Evolutionary conservation across 805 yeast species (phyloP), one percentile per base, ranked within the genome.

Genomic region (Wickerhamomyces subpelliculosus): DNA sequence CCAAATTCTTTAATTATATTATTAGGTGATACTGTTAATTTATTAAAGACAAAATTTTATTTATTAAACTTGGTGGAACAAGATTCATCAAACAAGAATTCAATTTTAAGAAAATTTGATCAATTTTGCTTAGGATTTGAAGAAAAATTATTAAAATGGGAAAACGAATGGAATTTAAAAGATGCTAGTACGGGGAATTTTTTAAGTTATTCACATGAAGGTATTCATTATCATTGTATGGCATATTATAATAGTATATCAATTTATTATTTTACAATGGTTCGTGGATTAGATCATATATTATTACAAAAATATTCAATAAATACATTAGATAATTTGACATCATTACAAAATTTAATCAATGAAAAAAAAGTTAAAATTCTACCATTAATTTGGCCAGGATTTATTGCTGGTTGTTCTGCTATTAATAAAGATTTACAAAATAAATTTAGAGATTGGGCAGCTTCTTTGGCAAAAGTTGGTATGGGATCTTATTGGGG

Each of bases 401-500:
- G 93, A 0, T 87, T 87, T 48, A 80, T 87, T 32, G 88, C 90
- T 1, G 95, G 94, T 0, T 81, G 93, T 51, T 87, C 84, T 44
- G 81, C 88, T 10, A 71, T 74, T 42, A 74, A 80, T 6, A 48
- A 58, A 1, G 67, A 65, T 26, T 58, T 80, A 27, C 90, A 84
- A 46, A 61, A 69, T 42, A 80, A 86, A 30, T 85, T 75, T 60
- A 79, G 76, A 51, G 65, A 68, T 41, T 86, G 95, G 94, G 65
- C 67, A 4, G 61, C 62, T 4, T 52, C 54, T n/a, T 51, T 70
- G 40, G 71, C 78, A 5, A 61, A 60, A 32, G 68, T 70, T 12
- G 84, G 84, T 12, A 67, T 78, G 45, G 94, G 95, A 1, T 78
- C 89, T 24, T 86, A 85, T 54, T 83, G 88, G 85, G 88, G 87